phyloP scores from a whole-genome alignment of 2,329 filamentous ascomycete species.

The Penicillium olsonii region DNA sequence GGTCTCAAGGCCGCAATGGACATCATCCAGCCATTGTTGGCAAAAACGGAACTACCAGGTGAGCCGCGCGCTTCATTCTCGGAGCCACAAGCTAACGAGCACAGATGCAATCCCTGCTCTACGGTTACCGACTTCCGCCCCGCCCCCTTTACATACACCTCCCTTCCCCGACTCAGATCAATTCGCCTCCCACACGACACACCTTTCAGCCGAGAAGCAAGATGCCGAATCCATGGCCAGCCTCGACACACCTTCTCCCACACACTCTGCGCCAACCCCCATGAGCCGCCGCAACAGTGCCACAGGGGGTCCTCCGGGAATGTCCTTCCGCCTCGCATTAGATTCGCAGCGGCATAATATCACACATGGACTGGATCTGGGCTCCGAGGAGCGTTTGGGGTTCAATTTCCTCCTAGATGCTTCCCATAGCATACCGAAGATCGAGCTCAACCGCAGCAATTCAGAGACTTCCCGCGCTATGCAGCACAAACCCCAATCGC shows the following conservation, averaged over 20 bases:
- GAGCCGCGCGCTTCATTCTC: slow-evolving; percentile 13
- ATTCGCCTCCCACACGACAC: slow-evolving; percentile 23
- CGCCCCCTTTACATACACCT: slow-evolving; percentile 23
- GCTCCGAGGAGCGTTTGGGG: slow-evolving; percentile 64
- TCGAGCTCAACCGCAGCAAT: slow-evolving; percentile 42
- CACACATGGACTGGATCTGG: slow-evolving; percentile 60
- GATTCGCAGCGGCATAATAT: slow-evolving; percentile 45
- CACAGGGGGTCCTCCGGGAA: slow-evolving; percentile 19
- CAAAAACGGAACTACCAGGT: slow-evolving; percentile 48
- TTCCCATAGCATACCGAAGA: slow-evolving; percentile 56
- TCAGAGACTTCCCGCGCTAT: slow-evolving; percentile 27
- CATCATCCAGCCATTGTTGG: slow-evolving; percentile 49
- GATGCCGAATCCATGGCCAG: slow-evolving; percentile 33
- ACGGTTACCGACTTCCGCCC: slow-evolving; percentile 17
- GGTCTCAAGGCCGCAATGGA: slow-evolving; percentile 66
- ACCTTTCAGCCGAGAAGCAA: slow-evolving; percentile 23
- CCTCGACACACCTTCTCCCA: slow-evolving; percentile 33
- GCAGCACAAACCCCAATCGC: slow-evolving; percentile 22
- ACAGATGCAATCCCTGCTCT: slow-evolving; percentile 19
- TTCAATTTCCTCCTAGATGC: slow-evolving; percentile 72
- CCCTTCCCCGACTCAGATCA: slow-evolving; percentile 30
- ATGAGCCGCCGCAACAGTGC: slow-evolving; percentile 29
- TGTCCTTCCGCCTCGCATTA: slow-evolving; percentile 43
- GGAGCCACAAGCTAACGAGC: slow-evolving; percentile 9
- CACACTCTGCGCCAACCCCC: slow-evolving; percentile 27